Conservation (phyloP, 1,284 basidiomycete genomes). For the Inonotus hispidus region DNA sequence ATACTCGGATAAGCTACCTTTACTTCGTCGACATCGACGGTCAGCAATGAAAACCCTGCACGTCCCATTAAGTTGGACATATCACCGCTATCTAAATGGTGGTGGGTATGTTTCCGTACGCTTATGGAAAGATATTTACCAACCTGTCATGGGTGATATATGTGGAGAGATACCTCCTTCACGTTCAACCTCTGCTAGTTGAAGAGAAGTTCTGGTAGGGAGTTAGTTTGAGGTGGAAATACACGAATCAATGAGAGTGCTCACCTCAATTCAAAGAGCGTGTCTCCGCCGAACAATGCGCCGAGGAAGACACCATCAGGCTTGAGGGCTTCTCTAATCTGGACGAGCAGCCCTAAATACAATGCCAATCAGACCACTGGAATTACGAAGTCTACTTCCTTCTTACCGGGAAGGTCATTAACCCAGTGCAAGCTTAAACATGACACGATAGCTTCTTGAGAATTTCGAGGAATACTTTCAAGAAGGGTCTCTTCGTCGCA, state of each 20-base stretch:
- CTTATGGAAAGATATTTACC: constrained; percentile 20
- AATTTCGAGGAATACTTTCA: constrained; percentile 56
- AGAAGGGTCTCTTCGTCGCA: constrained; percentile 78
- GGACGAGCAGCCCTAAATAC: constrained; percentile 75
- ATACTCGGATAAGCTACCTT: constrained; percentile 90
- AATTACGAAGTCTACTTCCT: not conserved
- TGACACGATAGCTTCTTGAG: constrained; percentile 90
- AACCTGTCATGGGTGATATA: constrained; percentile 96
- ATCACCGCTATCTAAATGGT: constrained; percentile 73
- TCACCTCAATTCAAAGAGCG: constrained; percentile 89
- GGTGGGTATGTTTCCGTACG: not conserved
- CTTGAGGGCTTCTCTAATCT: constrained; percentile 80
- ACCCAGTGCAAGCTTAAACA: constrained; percentile 95
- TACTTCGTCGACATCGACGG: constrained; percentile 94
- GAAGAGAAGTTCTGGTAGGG: constrained; percentile 64
- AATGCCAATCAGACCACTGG: constrained; percentile 2
- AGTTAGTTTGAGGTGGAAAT: not conserved
- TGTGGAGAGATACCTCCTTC: constrained; percentile 95
- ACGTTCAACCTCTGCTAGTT: constrained; percentile 91
- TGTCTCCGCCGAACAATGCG: constrained; percentile 94
- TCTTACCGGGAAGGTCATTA: constrained; percentile 88
- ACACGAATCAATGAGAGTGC: constrained; percentile 5
- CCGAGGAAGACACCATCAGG: constrained; percentile 96
- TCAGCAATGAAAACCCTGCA: constrained; percentile 91
- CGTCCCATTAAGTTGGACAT: constrained; percentile 88